A percentile compares a stretch with the other conserved stretches of the same genome.
These are phyloP conservation scores for Noccaea bulbosa DNA, from an alignment of 345 rosid genomes.

Conservation along the genomic window DNA sequence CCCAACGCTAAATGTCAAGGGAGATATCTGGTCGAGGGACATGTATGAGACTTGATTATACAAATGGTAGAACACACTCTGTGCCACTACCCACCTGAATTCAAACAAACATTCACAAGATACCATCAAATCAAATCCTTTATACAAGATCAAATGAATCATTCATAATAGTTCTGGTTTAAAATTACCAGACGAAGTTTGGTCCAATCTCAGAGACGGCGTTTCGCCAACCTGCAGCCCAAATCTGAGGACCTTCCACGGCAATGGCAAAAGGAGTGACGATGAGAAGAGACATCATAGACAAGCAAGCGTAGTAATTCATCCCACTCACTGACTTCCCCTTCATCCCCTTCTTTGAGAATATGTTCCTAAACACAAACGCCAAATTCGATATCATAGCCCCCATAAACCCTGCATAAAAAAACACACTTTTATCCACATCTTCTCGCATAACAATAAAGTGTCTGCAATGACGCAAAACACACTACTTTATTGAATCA, in stretches of 20 bases:
- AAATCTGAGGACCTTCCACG: conserved; percentile 93
- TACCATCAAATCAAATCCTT: background rate
- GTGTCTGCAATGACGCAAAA: conserved; percentile 4
- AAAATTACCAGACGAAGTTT: conserved; percentile 65
- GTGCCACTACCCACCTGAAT: conserved; percentile 82
- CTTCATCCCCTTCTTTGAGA: conserved; percentile 97
- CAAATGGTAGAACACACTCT: conserved; percentile 79
- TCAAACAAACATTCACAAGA: conserved; percentile 17
- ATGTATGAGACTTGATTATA: conserved; percentile 86
- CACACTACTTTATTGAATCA: background rate
- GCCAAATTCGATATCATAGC: conserved; percentile 97
- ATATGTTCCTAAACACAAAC: conserved; percentile 88
- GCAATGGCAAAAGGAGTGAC: conserved; percentile 92
- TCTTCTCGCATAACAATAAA: background rate
- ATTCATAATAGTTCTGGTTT: background rate
- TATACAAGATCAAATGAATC: background rate
- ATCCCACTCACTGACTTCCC: conserved; percentile 94
- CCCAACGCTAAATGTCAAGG: conserved; percentile 75
- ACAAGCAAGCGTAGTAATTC: conserved; percentile 95
- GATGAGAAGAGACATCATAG: conserved; percentile 76
- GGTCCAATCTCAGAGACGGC: conserved; percentile 83
- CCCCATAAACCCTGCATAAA: conserved; percentile 85
- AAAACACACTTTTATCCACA: background rate
- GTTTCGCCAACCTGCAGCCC: conserved; percentile 90
- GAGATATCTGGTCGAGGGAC: conserved; percentile 81